A percentile compares a stretch with the other conserved stretches of the same genome.
Evolutionary conservation across 2,329 filamentous ascomycete species (phyloP).

Genomic region (Akanthomyces lecanii): DNA sequence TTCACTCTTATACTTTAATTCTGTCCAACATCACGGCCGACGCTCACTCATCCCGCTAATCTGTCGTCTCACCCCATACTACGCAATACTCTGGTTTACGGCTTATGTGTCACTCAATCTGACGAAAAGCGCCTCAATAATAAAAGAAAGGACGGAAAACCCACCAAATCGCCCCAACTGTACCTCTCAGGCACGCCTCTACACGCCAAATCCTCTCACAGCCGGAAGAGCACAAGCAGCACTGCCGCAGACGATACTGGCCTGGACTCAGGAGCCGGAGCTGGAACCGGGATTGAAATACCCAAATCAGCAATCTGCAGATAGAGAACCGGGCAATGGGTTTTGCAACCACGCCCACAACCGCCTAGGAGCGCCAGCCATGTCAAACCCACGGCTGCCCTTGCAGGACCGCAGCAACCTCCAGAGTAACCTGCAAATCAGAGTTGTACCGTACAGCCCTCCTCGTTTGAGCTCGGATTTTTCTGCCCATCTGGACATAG

Average conservation of each 20-base stretch:
- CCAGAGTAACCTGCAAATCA: conserved; percentile 29
- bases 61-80: no score
- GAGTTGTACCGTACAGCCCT: conserved; percentile 37
- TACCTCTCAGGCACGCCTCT: no score
- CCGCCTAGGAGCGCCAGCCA: conserved; percentile 14
- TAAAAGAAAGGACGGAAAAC: background rate
- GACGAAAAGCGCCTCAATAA: background rate
- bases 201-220: no score
- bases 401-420: conserved; percentile 9
- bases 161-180: background rate
- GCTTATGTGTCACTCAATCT: background rate
- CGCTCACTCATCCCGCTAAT: background rate
- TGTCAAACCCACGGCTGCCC: conserved; percentile 14
- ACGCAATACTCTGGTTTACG: background rate
- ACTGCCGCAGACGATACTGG: background rate
- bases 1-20: conserved; percentile 9
- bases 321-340: conserved; percentile 1
- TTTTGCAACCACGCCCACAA: background rate
- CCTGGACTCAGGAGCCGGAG: background rate
- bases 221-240: background rate
- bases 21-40: background rate
- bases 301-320: background rate
- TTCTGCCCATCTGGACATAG: conserved; percentile 18
- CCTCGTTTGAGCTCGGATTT: conserved; percentile 32
- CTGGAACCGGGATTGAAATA: background rate